Percentiles rank a stretch among this genome's conserved stretches.
Conservation (phyloP, 495 filamentous ascomycete species). For the Astrothelium subdiscretum region DNA sequence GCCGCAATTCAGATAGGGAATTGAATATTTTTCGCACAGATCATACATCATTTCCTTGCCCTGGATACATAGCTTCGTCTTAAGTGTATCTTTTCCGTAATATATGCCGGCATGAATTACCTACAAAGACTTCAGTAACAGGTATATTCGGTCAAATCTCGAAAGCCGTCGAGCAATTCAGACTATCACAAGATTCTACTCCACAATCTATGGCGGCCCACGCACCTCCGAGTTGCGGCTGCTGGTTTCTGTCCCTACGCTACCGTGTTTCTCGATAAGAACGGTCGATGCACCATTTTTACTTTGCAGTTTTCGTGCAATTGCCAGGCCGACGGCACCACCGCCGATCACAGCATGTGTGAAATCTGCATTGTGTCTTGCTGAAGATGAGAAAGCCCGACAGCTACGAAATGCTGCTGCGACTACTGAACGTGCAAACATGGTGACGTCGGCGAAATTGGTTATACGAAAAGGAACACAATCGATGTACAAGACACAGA, state of each 20-base stretch:
- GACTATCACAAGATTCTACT: no score
- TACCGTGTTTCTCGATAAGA: constrained; percentile 68
- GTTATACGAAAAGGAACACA: no score
- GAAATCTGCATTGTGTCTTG: constrained; percentile 48
- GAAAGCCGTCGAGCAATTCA: no score
- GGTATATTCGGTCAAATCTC: no score
- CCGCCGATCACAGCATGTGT: constrained; percentile 84
- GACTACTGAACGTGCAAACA: background rate
- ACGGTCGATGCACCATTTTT: constrained; percentile 55
- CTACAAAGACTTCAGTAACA: constrained; percentile 27
- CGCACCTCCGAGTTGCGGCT: constrained; percentile 80
- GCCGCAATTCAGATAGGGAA: constrained; percentile 63
- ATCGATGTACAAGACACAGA: no score
- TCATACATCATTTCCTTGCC: constrained; percentile 69
- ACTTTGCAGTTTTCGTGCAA: constrained; percentile 62
- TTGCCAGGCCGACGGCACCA: constrained; percentile 84
- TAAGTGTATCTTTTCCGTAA: constrained; percentile 66
- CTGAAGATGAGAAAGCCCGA: constrained; percentile 22
- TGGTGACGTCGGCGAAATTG: no score
- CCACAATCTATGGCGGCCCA: background rate
- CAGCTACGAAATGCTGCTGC: background rate
- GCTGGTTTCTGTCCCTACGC: constrained; percentile 80
- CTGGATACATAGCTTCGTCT: constrained; percentile 69
- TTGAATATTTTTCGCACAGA: constrained; percentile 52
- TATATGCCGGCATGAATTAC: constrained; percentile 96